Evolutionary conservation across 2,329 filamentous ascomycete genomes (phyloP).

Genomic region (Septoria petroselini): DNA sequence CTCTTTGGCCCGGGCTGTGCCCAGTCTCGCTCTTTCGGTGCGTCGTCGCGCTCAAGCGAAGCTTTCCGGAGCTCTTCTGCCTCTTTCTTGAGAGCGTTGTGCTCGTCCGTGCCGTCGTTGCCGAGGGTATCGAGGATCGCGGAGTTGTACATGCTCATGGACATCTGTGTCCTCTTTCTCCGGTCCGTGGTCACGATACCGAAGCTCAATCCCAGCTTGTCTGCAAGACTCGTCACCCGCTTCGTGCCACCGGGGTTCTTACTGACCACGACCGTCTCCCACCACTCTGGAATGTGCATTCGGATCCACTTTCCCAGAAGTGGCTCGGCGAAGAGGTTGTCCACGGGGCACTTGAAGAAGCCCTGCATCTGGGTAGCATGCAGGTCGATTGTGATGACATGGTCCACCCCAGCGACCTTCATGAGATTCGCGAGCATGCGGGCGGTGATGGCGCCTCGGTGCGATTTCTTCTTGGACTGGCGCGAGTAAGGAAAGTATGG

Average conservation of each 20-base stretch:
- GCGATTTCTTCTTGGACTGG: slow-evolving; percentile 98
- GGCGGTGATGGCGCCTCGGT: slow-evolving; percentile 92
- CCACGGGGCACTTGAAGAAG: slow-evolving; percentile 96
- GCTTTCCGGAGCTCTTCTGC: slow-evolving; percentile 21
- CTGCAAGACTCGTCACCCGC: slow-evolving; percentile 90
- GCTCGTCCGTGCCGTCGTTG: slow-evolving; percentile 44
- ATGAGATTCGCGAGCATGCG: slow-evolving; percentile 96
- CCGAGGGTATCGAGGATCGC: slow-evolving; percentile 61
- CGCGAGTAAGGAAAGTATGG: slow-evolving; percentile 99
- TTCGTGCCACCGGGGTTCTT: slow-evolving; percentile 98
- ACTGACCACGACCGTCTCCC: slow-evolving; percentile 89
- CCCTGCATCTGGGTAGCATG: slow-evolving; percentile 96
- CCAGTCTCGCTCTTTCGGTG: slow-evolving; percentile 32
- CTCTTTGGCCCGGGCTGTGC: slow-evolving; percentile 20
- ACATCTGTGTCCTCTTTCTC: slow-evolving; percentile 46
- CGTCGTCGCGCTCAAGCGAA: slow-evolving; percentile 16
- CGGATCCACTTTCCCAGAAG: slow-evolving; percentile 94
- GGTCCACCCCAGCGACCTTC: slow-evolving; percentile 88
- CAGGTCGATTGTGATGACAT: slow-evolving; percentile 95
- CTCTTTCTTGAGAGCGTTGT: slow-evolving; percentile 22
- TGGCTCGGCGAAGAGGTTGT: slow-evolving; percentile 94
- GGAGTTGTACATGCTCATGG: slow-evolving; percentile 69
- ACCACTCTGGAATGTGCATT: slow-evolving; percentile 82
- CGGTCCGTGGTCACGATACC: slow-evolving; percentile 89
- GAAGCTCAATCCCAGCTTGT: slow-evolving; percentile 95